Evolutionary conservation across 108 stramenopile genomes (phyloP).

Genomic region (Cyclotella kingstonii): DNA sequence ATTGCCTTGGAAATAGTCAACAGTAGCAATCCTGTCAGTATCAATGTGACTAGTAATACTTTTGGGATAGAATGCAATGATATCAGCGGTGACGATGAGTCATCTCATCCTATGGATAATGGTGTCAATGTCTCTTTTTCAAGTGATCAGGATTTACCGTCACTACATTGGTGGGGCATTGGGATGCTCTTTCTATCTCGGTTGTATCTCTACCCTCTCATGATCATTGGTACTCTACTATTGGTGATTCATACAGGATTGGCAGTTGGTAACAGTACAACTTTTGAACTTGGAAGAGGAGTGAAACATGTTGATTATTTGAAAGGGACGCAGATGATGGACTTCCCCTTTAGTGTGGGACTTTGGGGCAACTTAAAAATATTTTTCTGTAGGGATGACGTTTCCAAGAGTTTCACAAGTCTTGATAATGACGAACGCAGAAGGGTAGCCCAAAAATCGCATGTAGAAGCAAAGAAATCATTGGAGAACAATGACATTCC

Average conservation of each 20-base stretch:
- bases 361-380: constrained; percentile 38
- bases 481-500: no score
- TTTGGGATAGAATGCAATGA: no score
- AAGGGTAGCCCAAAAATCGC: no score
- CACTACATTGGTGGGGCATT: background rate
- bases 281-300: constrained; percentile 63
- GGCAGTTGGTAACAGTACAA: constrained; percentile 57
- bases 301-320: constrained; percentile 63
- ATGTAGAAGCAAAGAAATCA: background rate
- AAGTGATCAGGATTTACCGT: no score
- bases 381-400: constrained; percentile 55
- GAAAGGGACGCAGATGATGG: constrained; percentile 51
- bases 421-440: no score
- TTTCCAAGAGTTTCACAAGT: background rate
- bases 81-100: no score
- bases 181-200: constrained; percentile 32
- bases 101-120: background rate
- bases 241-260: constrained; percentile 47
- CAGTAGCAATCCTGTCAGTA: no score
- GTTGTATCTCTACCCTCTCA: constrained; percentile 52
- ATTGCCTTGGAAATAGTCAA: no score
- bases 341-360: constrained; percentile 60
- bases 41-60: no score
- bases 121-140: constrained; percentile 2
- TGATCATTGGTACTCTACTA: constrained; percentile 30